These are phyloP conservation scores for Kwoniella bestiolae DNA, from an alignment of 768 basidiomycete species.

Conservation along the genomic window DNA sequence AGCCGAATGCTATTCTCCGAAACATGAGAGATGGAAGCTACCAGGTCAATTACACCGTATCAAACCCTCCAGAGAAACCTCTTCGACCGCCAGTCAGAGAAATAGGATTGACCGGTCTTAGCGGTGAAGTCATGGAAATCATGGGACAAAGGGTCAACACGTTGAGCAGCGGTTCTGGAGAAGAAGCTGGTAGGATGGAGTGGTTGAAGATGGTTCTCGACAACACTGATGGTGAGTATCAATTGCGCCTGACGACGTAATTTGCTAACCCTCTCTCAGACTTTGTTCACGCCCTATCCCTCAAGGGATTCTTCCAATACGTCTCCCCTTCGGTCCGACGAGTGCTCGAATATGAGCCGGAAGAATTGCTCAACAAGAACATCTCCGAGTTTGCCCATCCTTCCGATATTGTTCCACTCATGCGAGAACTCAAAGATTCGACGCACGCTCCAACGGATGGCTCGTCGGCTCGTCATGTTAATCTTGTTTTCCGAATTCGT, in stretches of 20 bases:
- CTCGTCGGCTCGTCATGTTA: conserved; percentile 62
- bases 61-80: conserved; percentile 51
- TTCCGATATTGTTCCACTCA: conserved; percentile 85
- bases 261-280: conserved; percentile 60
- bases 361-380: conserved; percentile 77
- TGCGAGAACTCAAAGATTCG: conserved; percentile 79
- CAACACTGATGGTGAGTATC: conserved; percentile 57
- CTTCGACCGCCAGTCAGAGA: conserved; percentile 39
- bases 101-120: conserved; percentile 43
- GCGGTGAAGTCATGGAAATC: conserved; percentile 46
- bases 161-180: conserved; percentile 40
- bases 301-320: conserved; percentile 91
- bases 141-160: conserved; percentile 42
- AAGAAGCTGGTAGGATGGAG: conserved; percentile 56
- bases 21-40: conserved; percentile 79
- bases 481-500: conserved; percentile 81
- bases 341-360: conserved; percentile 83
- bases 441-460: conserved; percentile 53
- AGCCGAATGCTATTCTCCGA: conserved; percentile 80
- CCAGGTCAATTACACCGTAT: conserved; percentile 65
- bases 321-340: conserved; percentile 78
- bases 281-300: conserved; percentile 85
- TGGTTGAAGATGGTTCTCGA: conserved; percentile 60
- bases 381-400: conserved; percentile 84
- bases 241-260: neutral